Evolutionary conservation across 139 green algal species (phyloP), one percentile per base, ranked within the genome.

Genomic region (Chlorella vulgaris): DNA sequence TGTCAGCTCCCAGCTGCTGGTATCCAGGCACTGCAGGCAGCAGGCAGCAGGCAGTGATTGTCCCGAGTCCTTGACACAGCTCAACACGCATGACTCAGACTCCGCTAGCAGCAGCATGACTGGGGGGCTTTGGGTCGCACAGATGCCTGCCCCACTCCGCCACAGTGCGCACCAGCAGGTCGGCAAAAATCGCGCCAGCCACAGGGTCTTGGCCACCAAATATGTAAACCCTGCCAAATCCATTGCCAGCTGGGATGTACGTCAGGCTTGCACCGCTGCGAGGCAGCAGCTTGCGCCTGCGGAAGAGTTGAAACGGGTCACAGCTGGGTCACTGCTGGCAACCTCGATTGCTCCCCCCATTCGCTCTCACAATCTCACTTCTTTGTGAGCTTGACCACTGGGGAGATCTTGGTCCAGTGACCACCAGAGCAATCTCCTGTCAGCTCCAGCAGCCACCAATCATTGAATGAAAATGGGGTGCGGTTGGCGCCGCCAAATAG

Each of bases 401-500:
- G 60, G 10, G 76, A 71, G 7, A 88, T 76, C n/a, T 43, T 69
- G 4, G 84, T 88, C 81, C 84, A 86, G 26, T 86, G 75, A 2
- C 58, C 73, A 19, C 62, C 28, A 58, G 65, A 66, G 26, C 78
- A 28, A 0, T 50, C 80, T 50, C 47, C 28, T 38, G 42, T 35
- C 7, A 74, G 40, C 36, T 93, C 85, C 22, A 93, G 68, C 18
- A 90, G 77, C 90, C 90, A 93, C 0, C 90, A 39, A 62, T 93
- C 90, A 51, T 74, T 80, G 62, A 85, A 91, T 10, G 86, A 80
- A 0, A 75, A 38, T 0, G 90, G 80, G 0, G 70, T 63, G 0
- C 90, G 80, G 70, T 92, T 84, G 6, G 90, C 88, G 33, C 90
- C 90, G 24, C 88, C 90, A 80, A 89, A 93, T 3, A 89, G 47